Conservation (phyloP, 2,329 filamentous ascomycete species). For the Zasmidium citrigriseum region DNA sequence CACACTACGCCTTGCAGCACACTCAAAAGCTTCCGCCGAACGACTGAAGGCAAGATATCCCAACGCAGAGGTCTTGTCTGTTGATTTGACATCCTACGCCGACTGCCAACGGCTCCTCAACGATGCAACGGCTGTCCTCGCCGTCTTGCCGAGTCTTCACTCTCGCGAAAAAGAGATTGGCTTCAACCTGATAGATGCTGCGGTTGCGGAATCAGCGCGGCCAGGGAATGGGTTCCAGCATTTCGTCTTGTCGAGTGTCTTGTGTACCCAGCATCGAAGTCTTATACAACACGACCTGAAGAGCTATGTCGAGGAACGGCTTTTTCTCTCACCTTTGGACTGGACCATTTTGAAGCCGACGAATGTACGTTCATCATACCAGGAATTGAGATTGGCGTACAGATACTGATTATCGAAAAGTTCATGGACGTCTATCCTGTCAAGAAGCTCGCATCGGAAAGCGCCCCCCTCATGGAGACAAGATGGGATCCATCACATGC, state of each 20-base stretch:
- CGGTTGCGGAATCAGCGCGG: conserved; percentile 19
- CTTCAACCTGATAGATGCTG: conserved; percentile 41
- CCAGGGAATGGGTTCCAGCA: conserved; percentile 34
- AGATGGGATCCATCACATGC: conserved; percentile 9
- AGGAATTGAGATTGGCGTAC: too few species aligned
- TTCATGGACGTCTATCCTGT: conserved; percentile 36
- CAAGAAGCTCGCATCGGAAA: conserved; percentile 21
- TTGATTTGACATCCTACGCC: conserved; percentile 28
- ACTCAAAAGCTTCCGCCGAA: conserved; percentile 30
- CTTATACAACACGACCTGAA: conserved; percentile 41
- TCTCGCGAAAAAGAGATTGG: conserved; percentile 38
- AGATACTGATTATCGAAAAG: too few species aligned
- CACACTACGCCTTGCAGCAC: conserved; percentile 37
- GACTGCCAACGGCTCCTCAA: conserved; percentile 30
- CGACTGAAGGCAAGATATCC: conserved; percentile 32
- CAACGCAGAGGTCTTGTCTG: conserved; percentile 34
- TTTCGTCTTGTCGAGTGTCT: conserved; percentile 38
- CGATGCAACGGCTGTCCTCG: conserved; percentile 34
- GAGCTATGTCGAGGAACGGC: conserved; percentile 36
- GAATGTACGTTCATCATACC: too few species aligned
- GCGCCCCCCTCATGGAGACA: conserved; percentile 20
- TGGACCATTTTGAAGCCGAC: conserved; percentile 41
- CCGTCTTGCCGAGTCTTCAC: conserved; percentile 40
- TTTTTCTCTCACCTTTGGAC: conserved; percentile 35
- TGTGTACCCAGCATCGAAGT: conserved; percentile 36